Evolutionary conservation across 108 stramenopile species (phyloP).

Genomic region (Seminavis robusta): DNA sequence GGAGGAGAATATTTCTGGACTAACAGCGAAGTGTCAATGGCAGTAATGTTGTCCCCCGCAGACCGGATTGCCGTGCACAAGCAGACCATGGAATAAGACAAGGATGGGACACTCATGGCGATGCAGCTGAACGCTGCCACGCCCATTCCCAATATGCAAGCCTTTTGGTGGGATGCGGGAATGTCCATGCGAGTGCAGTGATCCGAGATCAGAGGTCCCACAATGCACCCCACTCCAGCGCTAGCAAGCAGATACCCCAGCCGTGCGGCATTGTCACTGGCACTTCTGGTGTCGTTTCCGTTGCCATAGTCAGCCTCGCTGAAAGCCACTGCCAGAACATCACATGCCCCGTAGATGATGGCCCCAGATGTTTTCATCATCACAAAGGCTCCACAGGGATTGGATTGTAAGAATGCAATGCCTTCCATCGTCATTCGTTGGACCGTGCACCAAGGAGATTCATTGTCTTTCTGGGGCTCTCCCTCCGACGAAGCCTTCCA

Average conservation of each 20-base stretch:
- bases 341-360: conserved; percentile 46
- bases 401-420: conserved; percentile 30
- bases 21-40: conserved; percentile 49
- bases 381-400: conserved; percentile 45
- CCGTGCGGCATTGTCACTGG: conserved; percentile 18
- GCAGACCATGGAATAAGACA: conserved; percentile 24
- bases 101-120: conserved; percentile 17
- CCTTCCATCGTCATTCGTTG: conserved; percentile 42
- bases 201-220: conserved; percentile 56
- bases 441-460: conserved; percentile 8
- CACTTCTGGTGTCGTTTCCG: no score
- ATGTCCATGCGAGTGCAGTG: conserved; percentile 39
- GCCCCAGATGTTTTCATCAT: conserved; percentile 44
- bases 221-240: conserved; percentile 62
- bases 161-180: conserved; percentile 36
- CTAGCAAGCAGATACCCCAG: conserved; percentile 56
- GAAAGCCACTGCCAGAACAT: conserved; percentile 65
- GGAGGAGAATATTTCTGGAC: conserved; percentile 49
- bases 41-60: conserved; percentile 44
- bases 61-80: conserved; percentile 40
- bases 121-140: conserved; percentile 34
- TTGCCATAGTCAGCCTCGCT: no score
- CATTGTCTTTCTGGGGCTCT: conserved; percentile 3
- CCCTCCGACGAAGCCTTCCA: conserved; percentile 13
- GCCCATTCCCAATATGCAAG: conserved; percentile 43